A percentile compares a stretch with the other conserved stretches of the same genome.
Evolutionary conservation across 345 rosid genomes (phyloP).

Genomic region (Gossypium stocksii): DNA sequence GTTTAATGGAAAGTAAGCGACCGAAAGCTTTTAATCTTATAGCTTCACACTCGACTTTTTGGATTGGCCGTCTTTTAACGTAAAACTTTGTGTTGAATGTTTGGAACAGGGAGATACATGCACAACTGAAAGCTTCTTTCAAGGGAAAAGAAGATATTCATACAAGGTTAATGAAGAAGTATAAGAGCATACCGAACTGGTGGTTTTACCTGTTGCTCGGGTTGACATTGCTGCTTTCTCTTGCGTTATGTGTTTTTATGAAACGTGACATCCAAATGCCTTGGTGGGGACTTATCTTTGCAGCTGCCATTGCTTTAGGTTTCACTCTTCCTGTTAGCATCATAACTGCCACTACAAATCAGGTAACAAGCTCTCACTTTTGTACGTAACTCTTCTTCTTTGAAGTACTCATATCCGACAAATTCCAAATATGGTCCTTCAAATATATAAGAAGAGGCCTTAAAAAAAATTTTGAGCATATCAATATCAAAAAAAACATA

Average conservation of each 20-base stretch:
- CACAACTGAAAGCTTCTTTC: constrained; percentile 45
- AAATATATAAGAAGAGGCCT: no score
- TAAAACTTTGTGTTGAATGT: not conserved
- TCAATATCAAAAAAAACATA: no score
- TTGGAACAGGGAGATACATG: constrained; percentile 38
- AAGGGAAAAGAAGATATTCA: constrained; percentile 47
- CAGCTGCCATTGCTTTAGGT: constrained; percentile 40
- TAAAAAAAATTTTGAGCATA: no score
- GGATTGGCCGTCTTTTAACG: constrained; percentile 8
- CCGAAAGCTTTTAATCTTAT: not conserved
- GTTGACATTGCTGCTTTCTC: constrained; percentile 37
- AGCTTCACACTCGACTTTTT: constrained; percentile 27
- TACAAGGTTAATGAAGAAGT: constrained; percentile 59
- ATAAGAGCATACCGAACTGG: constrained; percentile 52
- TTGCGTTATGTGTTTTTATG: constrained; percentile 45
- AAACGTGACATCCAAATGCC: constrained; percentile 49
- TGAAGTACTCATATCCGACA: no score
- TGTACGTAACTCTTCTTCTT: no score
- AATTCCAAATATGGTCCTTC: no score
- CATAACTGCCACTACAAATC: constrained; percentile 58
- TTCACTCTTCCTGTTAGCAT: constrained; percentile 58
- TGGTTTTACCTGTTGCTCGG: constrained; percentile 45
- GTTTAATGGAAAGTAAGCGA: constrained; percentile 60
- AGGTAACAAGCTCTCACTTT: constrained; percentile 19
- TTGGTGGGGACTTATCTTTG: constrained; percentile 64